Conservation (phyloP, 2,329 filamentous ascomycete genomes). For the Simplicillium aogashimaense region DNA sequence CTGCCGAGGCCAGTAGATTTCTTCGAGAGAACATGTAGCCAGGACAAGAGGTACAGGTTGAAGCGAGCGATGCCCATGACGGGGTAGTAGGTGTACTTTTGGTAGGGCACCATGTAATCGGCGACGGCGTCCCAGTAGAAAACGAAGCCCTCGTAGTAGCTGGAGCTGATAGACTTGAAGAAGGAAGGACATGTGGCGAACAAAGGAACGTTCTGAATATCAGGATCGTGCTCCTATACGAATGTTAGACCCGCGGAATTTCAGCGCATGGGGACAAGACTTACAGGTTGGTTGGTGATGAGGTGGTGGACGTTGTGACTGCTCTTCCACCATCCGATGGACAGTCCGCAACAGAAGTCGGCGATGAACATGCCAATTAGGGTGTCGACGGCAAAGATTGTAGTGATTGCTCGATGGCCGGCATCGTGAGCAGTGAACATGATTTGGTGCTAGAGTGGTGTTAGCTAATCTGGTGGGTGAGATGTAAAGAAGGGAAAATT, state of each 20-base stretch:
- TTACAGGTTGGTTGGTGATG: slow-evolving; percentile 50
- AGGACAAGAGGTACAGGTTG: slow-evolving; percentile 61
- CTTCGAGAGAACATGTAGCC: slow-evolving; percentile 51
- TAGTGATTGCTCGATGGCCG: slow-evolving; percentile 52
- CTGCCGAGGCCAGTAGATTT: slow-evolving; percentile 45
- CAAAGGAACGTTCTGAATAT: slow-evolving; percentile 58
- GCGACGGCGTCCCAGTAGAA: slow-evolving; percentile 55
- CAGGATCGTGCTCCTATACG: slow-evolving; percentile 41
- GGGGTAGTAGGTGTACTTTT: slow-evolving; percentile 60
- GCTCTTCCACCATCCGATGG: slow-evolving; percentile 61
- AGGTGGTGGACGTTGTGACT: slow-evolving; percentile 61
- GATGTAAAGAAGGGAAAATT: slow-evolving; percentile 5
- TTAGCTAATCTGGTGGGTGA: slow-evolving; percentile 4
- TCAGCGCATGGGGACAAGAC: slow-evolving; percentile 5
- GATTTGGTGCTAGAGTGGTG: slow-evolving; percentile 45
- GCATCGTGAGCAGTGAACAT: slow-evolving; percentile 61
- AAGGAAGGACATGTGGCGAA: slow-evolving; percentile 59
- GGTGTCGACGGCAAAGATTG: slow-evolving; percentile 47
- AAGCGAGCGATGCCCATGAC: slow-evolving; percentile 59
- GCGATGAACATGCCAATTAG: slow-evolving; percentile 53
- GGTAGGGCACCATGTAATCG: slow-evolving; percentile 48
- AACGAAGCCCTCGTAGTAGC: slow-evolving; percentile 52
- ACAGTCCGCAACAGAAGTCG: slow-evolving; percentile 56
- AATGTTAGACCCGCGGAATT: slow-evolving; percentile 8
- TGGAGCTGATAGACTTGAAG: slow-evolving; percentile 52